phyloP scores from a whole-genome alignment of 257 asterid genomes.

The Forsythia viridissima region DNA sequence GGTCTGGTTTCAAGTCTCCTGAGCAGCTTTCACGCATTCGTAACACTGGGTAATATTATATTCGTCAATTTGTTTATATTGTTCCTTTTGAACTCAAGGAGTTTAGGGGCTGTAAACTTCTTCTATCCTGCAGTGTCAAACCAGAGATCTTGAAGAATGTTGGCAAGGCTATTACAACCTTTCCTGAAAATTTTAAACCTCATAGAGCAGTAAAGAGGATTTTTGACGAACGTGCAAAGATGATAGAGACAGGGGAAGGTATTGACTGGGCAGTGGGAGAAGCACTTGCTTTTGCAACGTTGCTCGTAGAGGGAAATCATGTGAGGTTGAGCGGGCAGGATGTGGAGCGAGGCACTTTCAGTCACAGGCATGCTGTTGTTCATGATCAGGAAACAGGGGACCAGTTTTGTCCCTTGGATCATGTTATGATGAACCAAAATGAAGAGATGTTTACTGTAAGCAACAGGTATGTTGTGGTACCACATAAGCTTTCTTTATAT shows the following conservation, averaged over 20 bases:
- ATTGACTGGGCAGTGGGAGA: conserved; percentile 98
- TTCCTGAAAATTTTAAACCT: conserved; percentile 80
- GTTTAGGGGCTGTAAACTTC: conserved; percentile 14
- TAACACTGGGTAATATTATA: conserved; percentile 70
- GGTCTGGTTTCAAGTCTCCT: conserved; percentile 94
- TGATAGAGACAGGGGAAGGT: conserved; percentile 95
- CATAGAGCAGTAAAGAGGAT: conserved; percentile 86
- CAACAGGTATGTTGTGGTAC: conserved; percentile 65
- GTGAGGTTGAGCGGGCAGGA: conserved; percentile 99
- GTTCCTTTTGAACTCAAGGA: conserved; percentile 1
- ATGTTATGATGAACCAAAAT: conserved; percentile 78
- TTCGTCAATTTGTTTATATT: conserved; percentile 2
- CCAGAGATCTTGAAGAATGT: conserved; percentile 93
- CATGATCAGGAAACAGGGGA: conserved; percentile 95
- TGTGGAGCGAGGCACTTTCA: conserved; percentile 97
- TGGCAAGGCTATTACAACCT: conserved; percentile 79
- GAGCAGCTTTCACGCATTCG: conserved; percentile 89
- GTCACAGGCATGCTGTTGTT: conserved; percentile 91
- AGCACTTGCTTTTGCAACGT: conserved; percentile 97
- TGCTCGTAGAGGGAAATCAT: conserved; percentile 95
- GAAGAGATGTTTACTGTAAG: conserved; percentile 99
- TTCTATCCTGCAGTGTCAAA: conserved; percentile 59
- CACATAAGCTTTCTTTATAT: conserved; percentile 3
- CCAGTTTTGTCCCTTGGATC: conserved; percentile 88
- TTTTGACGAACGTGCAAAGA: conserved; percentile 84